These are phyloP conservation scores for Fraxinus xanthoxyloides DNA, from an alignment of 305 asterid species.

Conservation along the genomic window DNA sequence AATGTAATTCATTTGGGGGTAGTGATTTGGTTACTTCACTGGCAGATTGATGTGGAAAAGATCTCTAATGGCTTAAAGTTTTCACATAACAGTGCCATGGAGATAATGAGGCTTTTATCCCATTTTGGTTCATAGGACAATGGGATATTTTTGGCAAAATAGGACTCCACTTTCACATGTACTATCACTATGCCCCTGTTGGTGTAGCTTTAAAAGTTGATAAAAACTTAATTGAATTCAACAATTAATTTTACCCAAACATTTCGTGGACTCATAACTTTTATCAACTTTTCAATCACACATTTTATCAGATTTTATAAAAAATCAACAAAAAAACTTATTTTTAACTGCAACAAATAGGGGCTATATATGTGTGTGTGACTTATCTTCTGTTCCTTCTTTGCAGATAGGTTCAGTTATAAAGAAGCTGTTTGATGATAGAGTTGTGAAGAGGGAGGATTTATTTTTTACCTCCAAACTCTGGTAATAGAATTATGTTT, in stretches of 20 bases:
- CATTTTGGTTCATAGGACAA: neutral
- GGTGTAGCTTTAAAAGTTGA: neutral
- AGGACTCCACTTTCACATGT: neutral
- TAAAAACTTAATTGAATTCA: no score
- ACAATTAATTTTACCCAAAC: neutral
- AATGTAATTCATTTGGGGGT: neutral
- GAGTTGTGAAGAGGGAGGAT: slow-evolving; percentile 79
- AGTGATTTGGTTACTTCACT: neutral
- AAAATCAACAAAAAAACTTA: neutral
- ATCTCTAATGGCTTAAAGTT: neutral
- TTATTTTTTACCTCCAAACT: slow-evolving; percentile 84
- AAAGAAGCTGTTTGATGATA: slow-evolving; percentile 69
- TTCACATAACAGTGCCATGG: neutral
- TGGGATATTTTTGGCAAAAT: neutral
- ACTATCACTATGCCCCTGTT: neutral
- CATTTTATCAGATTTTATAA: neutral
- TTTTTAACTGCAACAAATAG: neutral
- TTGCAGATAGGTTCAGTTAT: slow-evolving; percentile 60
- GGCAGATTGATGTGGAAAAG: neutral
- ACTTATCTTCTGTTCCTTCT: slow-evolving; percentile 7
- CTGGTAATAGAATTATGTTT: slow-evolving; percentile 42
- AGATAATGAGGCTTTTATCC: neutral
- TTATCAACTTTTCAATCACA: neutral
- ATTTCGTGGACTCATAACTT: neutral
- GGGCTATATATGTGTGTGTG: neutral